These are phyloP conservation scores for Zelonia costaricensis DNA, from an alignment of 208 protist species.

Conservation along the genomic window DNA sequence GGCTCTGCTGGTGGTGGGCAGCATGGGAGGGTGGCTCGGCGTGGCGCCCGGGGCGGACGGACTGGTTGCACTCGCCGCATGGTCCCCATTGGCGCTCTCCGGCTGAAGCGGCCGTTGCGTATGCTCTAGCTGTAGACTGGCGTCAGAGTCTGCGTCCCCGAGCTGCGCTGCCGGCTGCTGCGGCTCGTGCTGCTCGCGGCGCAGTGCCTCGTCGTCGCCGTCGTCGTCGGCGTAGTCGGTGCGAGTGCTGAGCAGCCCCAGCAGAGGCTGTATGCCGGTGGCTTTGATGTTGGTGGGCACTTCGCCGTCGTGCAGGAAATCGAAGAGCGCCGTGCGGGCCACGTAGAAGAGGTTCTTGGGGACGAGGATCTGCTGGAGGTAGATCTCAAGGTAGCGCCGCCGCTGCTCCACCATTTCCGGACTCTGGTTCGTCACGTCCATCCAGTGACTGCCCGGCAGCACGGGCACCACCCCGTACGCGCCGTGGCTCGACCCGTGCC, in stretches of 20 bases:
- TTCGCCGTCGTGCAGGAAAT: constrained; percentile 84
- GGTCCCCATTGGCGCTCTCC: too few relatives aligned
- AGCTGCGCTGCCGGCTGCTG: background rate
- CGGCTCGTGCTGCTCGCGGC: constrained; percentile 2
- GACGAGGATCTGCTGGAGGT: constrained; percentile 84
- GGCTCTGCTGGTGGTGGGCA: too few relatives aligned
- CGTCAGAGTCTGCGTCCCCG: too few relatives aligned
- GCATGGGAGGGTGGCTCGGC: too few relatives aligned
- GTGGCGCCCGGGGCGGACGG: too few relatives aligned
- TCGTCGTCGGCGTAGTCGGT: constrained; percentile 18
- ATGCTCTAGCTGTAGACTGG: too few relatives aligned
- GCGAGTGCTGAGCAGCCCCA: constrained; percentile 29
- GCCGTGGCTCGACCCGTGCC: constrained; percentile 43
- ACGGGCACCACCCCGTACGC: constrained; percentile 80
- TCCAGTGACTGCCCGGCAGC: constrained; percentile 80
- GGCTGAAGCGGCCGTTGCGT: too few relatives aligned
- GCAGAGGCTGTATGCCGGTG: constrained; percentile 32
- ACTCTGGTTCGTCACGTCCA: constrained; percentile 88
- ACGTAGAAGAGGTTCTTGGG: constrained; percentile 80
- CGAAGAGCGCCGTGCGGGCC: constrained; percentile 58
- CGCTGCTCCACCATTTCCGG: constrained; percentile 78
- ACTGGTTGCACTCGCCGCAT: too few relatives aligned
- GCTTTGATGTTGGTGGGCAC: constrained; percentile 45
- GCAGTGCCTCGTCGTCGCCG: constrained; percentile 15
- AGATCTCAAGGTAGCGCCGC: constrained; percentile 78